Conservation (phyloP, 2,329 filamentous ascomycete species). For the Pleurostoma richardsiae region DNA sequence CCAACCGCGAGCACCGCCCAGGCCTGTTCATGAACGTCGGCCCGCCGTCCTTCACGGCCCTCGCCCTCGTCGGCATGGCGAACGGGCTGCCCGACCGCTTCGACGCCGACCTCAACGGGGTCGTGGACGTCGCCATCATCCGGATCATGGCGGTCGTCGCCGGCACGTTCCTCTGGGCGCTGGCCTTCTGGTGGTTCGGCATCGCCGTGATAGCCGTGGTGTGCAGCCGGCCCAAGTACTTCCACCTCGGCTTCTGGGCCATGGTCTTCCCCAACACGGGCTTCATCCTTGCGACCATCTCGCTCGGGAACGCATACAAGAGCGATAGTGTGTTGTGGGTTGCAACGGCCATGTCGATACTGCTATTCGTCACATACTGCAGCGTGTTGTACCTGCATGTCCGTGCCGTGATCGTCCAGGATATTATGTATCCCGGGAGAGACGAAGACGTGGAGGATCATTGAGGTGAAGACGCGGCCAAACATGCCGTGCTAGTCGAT, state of each 20-base stretch:
- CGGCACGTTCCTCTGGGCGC: constrained; percentile 29
- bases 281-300: constrained; percentile 52
- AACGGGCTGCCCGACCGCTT: constrained; percentile 44
- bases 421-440: constrained; percentile 50
- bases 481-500: too few relatives aligned
- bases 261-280: constrained; percentile 59
- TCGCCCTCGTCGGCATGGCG: constrained; percentile 66
- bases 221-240: constrained; percentile 40
- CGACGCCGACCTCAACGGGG: constrained; percentile 34
- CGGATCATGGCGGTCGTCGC: constrained; percentile 39
- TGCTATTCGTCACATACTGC: constrained; percentile 32
- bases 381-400: constrained; percentile 40
- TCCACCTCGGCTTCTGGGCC: constrained; percentile 61
- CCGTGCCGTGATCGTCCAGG: constrained; percentile 41
- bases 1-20: constrained; percentile 57
- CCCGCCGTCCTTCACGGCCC: constrained; percentile 64
- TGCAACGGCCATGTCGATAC: constrained; percentile 43
- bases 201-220: constrained; percentile 41
- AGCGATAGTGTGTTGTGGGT: constrained; percentile 41
- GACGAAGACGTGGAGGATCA: constrained; percentile 50
- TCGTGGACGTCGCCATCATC: constrained; percentile 38
- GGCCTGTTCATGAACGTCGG: constrained; percentile 76
- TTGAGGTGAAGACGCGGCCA: constrained; percentile 10
- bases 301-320: constrained; percentile 42
- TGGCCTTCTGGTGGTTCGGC: constrained; percentile 42